Evolutionary conservation across 2,329 filamentous ascomycete genomes (phyloP), one percentile per base, ranked within the genome.

Genomic region (Dothistroma pini): DNA sequence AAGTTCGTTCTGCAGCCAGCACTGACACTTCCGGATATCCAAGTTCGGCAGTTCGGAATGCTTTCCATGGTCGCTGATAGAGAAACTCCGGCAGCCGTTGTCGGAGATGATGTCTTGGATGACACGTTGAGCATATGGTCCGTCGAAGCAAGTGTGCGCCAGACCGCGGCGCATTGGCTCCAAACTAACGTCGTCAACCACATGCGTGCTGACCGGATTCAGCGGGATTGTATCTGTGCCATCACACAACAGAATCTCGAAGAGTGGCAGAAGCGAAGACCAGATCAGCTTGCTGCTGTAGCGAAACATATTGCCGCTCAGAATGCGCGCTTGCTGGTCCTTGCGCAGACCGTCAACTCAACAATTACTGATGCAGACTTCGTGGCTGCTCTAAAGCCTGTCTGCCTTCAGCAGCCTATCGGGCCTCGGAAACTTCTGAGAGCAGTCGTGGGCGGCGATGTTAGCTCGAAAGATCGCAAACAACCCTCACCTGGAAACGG

Each of bases 371-470:
- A 16, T 2, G 22, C 32, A 10, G 11, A 41, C 16, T 14, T 22
- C 21, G 35, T 10, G 14, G 1, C 10, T 35, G 19, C 51, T 12
- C 25, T 61, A 1, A 54, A 49, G 19, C 56, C 56, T 1, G 50
- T 62, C 25, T 62, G 58, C 32, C n/a, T 66, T 14, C 64, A 66
- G 12, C 64, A 66, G 4, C 69, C 69, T 5, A 51, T 69, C 16
- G 67, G 67, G 4, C 67, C 67, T 9, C 57, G 60, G 10, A 68
- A 67, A 35, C 52, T 69, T 10, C 49, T 58, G 6, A 58, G 64
- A 35, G 64, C 61, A 9, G 29, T 69, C 5, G 52, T 50, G n/a
- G 38, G 11, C n/a, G n/a, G n/a, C n/a, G n/a, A 21, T 25, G 44
- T 14, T n/a, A 2, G 44, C n/a, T 19, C 44, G 44, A n/a, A 10